Evolutionary conservation across 441 rosid genomes (phyloP).

Genomic region (Gossypium aridum): DNA sequence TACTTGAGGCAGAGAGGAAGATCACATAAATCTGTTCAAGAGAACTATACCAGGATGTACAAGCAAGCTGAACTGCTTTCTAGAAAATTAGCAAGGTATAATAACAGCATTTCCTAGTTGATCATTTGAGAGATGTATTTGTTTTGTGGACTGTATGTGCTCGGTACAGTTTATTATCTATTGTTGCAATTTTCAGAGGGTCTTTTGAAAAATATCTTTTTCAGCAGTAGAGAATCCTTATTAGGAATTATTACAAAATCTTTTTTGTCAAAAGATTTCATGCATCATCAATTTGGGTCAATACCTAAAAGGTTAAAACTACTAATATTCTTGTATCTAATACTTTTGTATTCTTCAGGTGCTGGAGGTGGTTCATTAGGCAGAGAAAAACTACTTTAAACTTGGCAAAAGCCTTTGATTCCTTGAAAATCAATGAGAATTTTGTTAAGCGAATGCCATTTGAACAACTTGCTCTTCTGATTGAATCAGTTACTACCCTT

Average conservation of each 20-base stretch:
- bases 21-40: conserved; percentile 41
- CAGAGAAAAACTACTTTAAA: conserved; percentile 66
- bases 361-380: conserved; percentile 75
- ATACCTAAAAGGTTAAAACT: conserved; percentile 18
- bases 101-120: not conserved
- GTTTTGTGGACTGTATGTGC: not conserved
- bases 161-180: not conserved
- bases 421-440: conserved; percentile 51
- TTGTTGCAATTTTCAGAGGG: not conserved
- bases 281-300: not conserved
- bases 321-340: conserved; percentile 11
- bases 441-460: conserved; percentile 57
- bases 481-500: conserved; percentile 60
- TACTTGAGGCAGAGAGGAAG: conserved; percentile 81
- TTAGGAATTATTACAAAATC: not conserved
- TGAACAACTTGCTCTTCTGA: conserved; percentile 73
- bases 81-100: conserved; percentile 68
- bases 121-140: not conserved
- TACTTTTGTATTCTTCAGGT: conserved; percentile 37
- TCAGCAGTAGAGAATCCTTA: not conserved
- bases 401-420: conserved; percentile 61
- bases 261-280: not conserved
- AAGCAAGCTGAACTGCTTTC: conserved; percentile 79
- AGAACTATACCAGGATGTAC: conserved; percentile 44
- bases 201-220: not conserved